Evolutionary conservation across 2,329 filamentous ascomycete genomes (phyloP).

Genomic region (Setomelanomma holmii): DNA sequence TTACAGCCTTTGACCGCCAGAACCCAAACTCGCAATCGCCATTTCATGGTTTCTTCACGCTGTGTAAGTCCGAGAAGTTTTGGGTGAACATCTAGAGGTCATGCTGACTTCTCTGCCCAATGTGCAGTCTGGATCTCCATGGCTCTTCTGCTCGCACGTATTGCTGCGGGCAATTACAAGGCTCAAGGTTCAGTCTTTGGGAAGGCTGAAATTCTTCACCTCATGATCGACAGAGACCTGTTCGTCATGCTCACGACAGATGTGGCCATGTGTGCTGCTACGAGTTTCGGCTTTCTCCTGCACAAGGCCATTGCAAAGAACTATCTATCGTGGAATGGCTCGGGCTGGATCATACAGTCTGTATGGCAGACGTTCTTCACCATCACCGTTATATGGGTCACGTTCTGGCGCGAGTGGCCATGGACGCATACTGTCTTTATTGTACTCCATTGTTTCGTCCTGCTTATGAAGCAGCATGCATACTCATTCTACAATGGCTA

Average conservation of each 20-base stretch:
- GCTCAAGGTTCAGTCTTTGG: slow-evolving; percentile 73
- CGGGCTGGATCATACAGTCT: slow-evolving; percentile 78
- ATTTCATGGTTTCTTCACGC: slow-evolving; percentile 80
- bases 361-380: slow-evolving; percentile 75
- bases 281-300: slow-evolving; percentile 69
- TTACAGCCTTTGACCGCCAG: slow-evolving; percentile 77
- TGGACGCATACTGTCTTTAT: slow-evolving; percentile 85
- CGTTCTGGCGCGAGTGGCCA: slow-evolving; percentile 76
- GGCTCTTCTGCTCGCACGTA: slow-evolving; percentile 69
- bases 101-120: neutral
- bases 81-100: too few relatives aligned
- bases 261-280: slow-evolving; percentile 71
- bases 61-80: slow-evolving; percentile 57
- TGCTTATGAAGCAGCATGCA: slow-evolving; percentile 85
- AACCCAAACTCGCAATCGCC: slow-evolving; percentile 71
- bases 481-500: slow-evolving; percentile 83
- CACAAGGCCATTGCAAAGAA: slow-evolving; percentile 67
- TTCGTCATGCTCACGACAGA: slow-evolving; percentile 66
- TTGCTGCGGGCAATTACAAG: slow-evolving; percentile 72
- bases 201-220: slow-evolving; percentile 72
- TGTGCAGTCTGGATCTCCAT: slow-evolving; percentile 67
- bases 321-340: slow-evolving; percentile 70
- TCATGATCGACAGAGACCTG: slow-evolving; percentile 68
- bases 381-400: slow-evolving; percentile 67
- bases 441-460: slow-evolving; percentile 74